Evolutionary conservation across 2,329 filamentous ascomycete genomes (phyloP), one percentile per base, ranked within the genome.

Genomic region (Phyllosticta capitalensis): DNA sequence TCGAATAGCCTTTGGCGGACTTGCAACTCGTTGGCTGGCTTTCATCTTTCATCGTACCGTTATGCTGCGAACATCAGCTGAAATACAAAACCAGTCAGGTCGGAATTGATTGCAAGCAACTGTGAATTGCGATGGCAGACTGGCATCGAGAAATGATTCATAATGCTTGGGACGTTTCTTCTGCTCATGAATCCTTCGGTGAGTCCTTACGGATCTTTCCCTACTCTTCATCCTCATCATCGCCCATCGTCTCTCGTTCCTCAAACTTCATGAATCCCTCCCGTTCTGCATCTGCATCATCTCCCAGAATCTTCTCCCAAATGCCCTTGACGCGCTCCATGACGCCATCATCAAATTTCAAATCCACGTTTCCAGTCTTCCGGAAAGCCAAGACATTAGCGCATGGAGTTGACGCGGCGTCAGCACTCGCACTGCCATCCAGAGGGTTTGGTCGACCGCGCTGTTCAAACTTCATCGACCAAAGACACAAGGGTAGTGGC

Each of bases 261-360:
- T 86, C 82, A 70, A 96, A 96, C 20, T 81, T 77, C 82, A 96
- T 85, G 67, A 94, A 96, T 52, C 81, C 73, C 19, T 75, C 75
- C 1, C 71, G 75, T 4, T 80, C 78, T 1, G 76, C 74, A 2
- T 80, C 78, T 1, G 76, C 74, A 3, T 80, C 78, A 1, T 76
- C 74, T 9, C 80, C 82, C 64, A 82, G 76, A 3, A 91, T 78
- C 54, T 77, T 75, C 62, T 81, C 77, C 91, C 92, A 97, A 6
- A 85, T 83, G 9, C 81, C 72, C 61, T 82, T 82, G 1, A 96
- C 88, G 24, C 82, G 72, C 6, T 84, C 81, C 9, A 96, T 73
- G 1, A 84, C 75, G 0, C 75, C 68, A 65, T 54, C 58, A 28
- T 90, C 83, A 64, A 96, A 89, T 0, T 87, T 81, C 7, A 95